Percentiles rank a stretch among this genome's conserved stretches.
These are phyloP conservation scores for Carex scoparia DNA, from an alignment of 176 grass and related monocot genomes.

Conservation along the genomic window DNA sequence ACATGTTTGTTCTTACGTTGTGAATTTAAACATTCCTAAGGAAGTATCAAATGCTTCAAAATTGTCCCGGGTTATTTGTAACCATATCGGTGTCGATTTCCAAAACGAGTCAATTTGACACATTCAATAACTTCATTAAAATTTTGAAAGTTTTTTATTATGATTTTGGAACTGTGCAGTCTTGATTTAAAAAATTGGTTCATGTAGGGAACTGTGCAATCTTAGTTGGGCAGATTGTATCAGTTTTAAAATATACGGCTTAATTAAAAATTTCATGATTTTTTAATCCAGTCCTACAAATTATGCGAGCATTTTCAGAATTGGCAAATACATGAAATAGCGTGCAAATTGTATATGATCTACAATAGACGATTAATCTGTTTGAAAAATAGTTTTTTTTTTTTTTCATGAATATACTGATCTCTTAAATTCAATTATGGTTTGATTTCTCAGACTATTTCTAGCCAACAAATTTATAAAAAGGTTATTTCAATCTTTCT, in stretches of 20 bases:
- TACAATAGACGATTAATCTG: neutral
- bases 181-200: too few species aligned
- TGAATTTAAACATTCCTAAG: neutral
- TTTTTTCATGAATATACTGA: neutral
- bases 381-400: neutral
- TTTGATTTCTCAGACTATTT: neutral
- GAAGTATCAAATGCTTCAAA: neutral
- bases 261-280: neutral
- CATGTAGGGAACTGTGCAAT: neutral
- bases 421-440: neutral
- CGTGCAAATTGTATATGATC: too few species aligned
- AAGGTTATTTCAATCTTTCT: neutral
- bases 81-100: neutral
- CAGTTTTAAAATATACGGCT: neutral
- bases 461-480: neutral
- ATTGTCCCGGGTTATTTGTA: neutral
- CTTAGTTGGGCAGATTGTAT: neutral
- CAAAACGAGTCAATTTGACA: neutral
- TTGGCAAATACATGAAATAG: too few species aligned
- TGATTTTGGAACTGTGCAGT: too few species aligned
- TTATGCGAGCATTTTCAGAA: too few species aligned
- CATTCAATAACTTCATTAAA: too few species aligned
- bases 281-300: neutral
- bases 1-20: neutral
- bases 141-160: too few species aligned